Evolutionary conservation across 208 protist species (phyloP), one percentile per base, ranked within the genome.

Genomic region (Phytomonas francai): DNA sequence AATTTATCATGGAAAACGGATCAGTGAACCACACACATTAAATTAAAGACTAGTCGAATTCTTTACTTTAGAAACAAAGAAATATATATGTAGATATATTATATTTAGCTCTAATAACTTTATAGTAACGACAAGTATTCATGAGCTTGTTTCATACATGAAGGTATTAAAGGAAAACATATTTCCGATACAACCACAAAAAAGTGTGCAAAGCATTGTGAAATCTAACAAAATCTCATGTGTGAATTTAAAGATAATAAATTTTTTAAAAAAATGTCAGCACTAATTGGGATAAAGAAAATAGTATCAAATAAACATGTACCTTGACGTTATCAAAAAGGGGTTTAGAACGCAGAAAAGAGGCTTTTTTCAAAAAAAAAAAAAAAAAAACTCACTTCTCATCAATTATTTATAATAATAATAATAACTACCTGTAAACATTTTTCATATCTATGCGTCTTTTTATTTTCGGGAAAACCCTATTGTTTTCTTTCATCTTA

Each of bases 291-390:
- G 45, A 19, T 27, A 6, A 62, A 61, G 11, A 42, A 32, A 11
- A 8, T 59, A 63, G 22, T 25, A 34, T n/a, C n/a, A 63, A 58
- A 73, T 5, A 67, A 56, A 45, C 30, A 61, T 73, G 29, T 56
- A 57, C 34, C 6, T 68, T 29, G 65, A 39, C 8, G 33, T 57
- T 32, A 45, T 28, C 5, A 56, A 67, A 67, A 51, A 22, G 29
- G 30, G 60, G 25, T 28, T 27, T 45, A 36, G 16, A 32, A 59
- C 29, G 39, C 6, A 68, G 14, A 11, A 54, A n/a, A n/a, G n/a
- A n/a, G n/a, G n/a, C n/a, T n/a, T n/a, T n/a, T n/a, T n/a, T n/a
- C n/a, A n/a, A n/a, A n/a, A n/a, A n/a, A n/a, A n/a, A n/a, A n/a
- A n/a, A n/a, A n/a, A n/a, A n/a, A n/a, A n/a, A n/a, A n/a, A n/a